Percentiles rank a stretch among this genome's conserved stretches.
These are phyloP conservation scores for Penicillium janthinellum DNA, from an alignment of 2,329 filamentous ascomycete species.

Conservation along the genomic window DNA sequence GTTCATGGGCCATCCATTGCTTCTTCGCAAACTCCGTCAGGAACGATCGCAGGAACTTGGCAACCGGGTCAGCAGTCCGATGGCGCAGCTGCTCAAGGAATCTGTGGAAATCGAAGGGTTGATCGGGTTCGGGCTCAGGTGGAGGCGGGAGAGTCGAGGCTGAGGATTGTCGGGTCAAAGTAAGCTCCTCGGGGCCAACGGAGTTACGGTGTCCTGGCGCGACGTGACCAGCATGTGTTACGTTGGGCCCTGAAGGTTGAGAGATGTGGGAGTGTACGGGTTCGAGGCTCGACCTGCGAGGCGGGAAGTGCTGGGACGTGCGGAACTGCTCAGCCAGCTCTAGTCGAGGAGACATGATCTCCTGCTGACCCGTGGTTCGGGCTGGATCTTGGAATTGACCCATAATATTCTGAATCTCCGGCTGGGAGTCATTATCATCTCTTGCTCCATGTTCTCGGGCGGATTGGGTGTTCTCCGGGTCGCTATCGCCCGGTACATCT, in stretches of 20 bases:
- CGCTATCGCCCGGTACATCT: constrained; percentile 35
- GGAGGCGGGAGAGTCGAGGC: constrained; percentile 59
- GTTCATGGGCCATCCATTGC: constrained; percentile 99
- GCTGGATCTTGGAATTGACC: constrained; percentile 83
- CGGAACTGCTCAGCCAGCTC: constrained; percentile 81
- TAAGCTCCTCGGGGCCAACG: constrained; percentile 29
- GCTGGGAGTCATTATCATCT: constrained; percentile 66
- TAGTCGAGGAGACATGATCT: constrained; percentile 88
- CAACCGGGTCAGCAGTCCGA: constrained; percentile 96
- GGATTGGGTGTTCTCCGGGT: constrained; percentile 50
- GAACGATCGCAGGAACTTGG: constrained; percentile 92
- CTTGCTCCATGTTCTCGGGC: constrained; percentile 62
- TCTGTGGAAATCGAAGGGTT: constrained; percentile 95
- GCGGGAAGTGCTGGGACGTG: constrained; percentile 69
- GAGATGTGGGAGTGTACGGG: constrained; percentile 55
- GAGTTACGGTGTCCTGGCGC: constrained; percentile 30
- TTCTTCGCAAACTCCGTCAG: constrained; percentile 92
- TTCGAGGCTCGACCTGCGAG: constrained; percentile 83
- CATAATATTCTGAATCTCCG: constrained; percentile 97
- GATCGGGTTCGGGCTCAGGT: constrained; percentile 76
- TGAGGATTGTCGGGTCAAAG: constrained; percentile 36
- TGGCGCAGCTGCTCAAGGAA: constrained; percentile 95
- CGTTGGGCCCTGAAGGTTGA: constrained; percentile 24
- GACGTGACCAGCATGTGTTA: constrained; percentile 7
- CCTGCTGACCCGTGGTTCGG: constrained; percentile 70